Percentiles rank a stretch among this genome's conserved stretches.
Conservation (phyloP, 768 basidiomycete genomes). For the Hygrophorus russula region DNA sequence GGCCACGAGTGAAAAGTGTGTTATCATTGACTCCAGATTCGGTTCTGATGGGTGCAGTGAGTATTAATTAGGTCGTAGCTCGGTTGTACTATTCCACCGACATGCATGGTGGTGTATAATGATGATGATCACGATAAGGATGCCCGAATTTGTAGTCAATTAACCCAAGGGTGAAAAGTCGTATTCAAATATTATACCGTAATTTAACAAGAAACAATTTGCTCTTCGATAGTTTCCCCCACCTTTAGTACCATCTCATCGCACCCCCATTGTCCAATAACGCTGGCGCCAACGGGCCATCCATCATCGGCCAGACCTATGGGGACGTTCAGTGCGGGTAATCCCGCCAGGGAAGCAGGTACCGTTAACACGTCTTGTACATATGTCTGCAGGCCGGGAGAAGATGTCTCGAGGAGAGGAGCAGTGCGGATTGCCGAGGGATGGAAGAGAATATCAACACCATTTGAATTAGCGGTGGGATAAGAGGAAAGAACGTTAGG, state of each 20-base stretch:
- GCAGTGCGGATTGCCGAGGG: constrained; percentile 84
- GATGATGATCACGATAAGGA: too few species aligned
- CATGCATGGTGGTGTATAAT: too few species aligned
- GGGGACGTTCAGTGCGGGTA: constrained; percentile 77
- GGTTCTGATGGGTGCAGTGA: too few species aligned
- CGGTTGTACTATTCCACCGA: too few species aligned
- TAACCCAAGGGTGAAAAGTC: too few species aligned
- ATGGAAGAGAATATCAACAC: constrained; percentile 77
- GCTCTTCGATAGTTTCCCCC: constrained; percentile 32
- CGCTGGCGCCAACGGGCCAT: constrained; percentile 78
- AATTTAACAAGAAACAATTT: too few species aligned
- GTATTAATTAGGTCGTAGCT: too few species aligned
- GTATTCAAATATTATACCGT: too few species aligned
- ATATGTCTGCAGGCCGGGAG: constrained; percentile 32
- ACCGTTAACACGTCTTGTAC: constrained; percentile 89
- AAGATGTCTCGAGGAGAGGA: constrained; percentile 24
- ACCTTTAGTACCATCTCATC: constrained; percentile 50
- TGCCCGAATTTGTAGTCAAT: too few species aligned
- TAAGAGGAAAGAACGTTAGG: constrained; percentile 36
- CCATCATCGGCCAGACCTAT: constrained; percentile 28
- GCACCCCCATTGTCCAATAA: constrained; percentile 84
- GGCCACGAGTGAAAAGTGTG: too few species aligned
- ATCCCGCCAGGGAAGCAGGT: constrained; percentile 81
- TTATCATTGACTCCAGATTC: too few species aligned
- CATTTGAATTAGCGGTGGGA: constrained; percentile 8